These are phyloP conservation scores for Fusarium austroafricanum DNA, from an alignment of 2,329 filamentous ascomycete genomes.

Conservation along the genomic window DNA sequence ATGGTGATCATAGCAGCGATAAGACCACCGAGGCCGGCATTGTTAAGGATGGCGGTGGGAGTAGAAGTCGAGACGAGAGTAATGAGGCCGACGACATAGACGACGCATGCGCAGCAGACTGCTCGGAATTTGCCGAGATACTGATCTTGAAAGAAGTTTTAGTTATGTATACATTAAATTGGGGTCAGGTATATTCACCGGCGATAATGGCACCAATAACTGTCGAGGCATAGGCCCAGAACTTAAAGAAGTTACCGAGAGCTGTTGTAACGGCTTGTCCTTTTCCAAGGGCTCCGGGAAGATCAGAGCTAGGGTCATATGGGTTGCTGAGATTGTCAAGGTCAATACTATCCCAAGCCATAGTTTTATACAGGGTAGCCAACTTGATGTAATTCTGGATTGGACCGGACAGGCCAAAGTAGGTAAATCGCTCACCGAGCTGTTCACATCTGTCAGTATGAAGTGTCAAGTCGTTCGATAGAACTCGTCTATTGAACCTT, in stretches of 20 bases:
- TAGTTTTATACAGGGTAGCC: background rate
- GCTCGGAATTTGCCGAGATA: conserved; percentile 7
- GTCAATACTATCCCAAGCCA: background rate
- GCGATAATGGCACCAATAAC: conserved; percentile 4
- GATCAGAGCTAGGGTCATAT: background rate
- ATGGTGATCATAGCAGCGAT: conserved; percentile 1
- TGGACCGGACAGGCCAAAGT: conserved; percentile 4
- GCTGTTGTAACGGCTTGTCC: conserved; percentile 2
- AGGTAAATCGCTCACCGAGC: conserved; percentile 20
- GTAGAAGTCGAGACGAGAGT: conserved; percentile 9
- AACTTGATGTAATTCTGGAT: conserved; percentile 21
- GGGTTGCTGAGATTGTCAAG: background rate
- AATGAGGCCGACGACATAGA: background rate
- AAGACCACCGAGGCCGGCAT: background rate
- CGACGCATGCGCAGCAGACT: background rate
- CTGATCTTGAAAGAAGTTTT: conserved; percentile 1
- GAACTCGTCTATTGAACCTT: background rate
- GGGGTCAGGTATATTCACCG: too few species aligned
- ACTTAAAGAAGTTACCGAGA: conserved; percentile 16
- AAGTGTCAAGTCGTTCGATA: accelerated
- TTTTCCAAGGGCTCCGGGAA: background rate
- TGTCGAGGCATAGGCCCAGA: conserved; percentile 9
- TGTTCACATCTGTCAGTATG: background rate
- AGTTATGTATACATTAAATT: too few species aligned
- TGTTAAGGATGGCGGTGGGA: background rate